Conservation (phyloP, 257 asterid genomes). For the Eucommia ulmoides region DNA sequence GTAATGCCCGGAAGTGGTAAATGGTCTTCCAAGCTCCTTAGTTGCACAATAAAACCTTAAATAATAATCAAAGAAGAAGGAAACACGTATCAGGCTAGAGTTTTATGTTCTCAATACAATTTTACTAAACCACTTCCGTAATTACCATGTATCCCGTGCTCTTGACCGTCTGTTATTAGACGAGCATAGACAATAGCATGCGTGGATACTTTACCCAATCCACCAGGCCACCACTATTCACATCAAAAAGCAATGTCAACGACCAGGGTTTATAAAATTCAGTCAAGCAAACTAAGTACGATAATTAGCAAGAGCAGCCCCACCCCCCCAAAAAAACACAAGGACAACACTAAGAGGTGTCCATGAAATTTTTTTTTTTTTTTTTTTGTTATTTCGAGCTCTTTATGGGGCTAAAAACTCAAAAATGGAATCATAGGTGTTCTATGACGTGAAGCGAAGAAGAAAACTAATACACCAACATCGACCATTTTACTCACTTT, state of each 20-base stretch:
- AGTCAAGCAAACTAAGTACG: constrained; percentile 1
- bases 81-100: too few relatives aligned
- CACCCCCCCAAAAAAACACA: too few relatives aligned
- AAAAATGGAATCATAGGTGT: too few relatives aligned
- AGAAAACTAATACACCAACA: not conserved
- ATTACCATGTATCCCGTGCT: constrained; percentile 85
- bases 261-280: not conserved
- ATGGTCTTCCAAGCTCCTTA: constrained; percentile 90
- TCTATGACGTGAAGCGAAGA: too few relatives aligned
- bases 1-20: constrained; percentile 83
- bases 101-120: too few relatives aligned
- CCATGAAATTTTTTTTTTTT: too few relatives aligned
- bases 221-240: constrained; percentile 99
- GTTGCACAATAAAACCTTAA: constrained; percentile 84
- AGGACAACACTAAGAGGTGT: too few relatives aligned
- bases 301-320: not conserved
- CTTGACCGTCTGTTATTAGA: constrained; percentile 65
- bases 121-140: not conserved
- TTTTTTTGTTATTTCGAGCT: too few relatives aligned
- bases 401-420: too few relatives aligned
- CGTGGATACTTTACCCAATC: constrained; percentile 92
- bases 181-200: constrained; percentile 93
- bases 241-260: not conserved
- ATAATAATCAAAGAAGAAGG: too few relatives aligned
- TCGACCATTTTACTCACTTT: constrained; percentile 39